phyloP scores from a whole-genome alignment of 306 rosid genomes.

The Rosa lucieae region DNA sequence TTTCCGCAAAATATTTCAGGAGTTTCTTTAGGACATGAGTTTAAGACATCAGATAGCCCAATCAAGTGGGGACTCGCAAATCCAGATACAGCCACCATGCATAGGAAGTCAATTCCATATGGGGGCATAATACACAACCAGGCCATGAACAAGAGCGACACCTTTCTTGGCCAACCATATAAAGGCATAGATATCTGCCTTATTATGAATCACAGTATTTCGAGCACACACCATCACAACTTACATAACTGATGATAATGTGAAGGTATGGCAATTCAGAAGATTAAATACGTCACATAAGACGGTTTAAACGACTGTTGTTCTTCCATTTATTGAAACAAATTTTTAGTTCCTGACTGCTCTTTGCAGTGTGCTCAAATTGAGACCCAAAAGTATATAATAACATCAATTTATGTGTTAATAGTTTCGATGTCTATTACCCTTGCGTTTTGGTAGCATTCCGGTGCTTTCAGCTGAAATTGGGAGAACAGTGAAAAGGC shows the following conservation, averaged over 20 bases:
- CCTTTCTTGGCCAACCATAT: neutral
- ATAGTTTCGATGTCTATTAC: conserved; percentile 32
- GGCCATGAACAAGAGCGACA: neutral
- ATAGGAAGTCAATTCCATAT: neutral
- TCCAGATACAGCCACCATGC: neutral
- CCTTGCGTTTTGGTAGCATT: conserved; percentile 63
- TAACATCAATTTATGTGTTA: neutral
- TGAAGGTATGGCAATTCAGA: neutral
- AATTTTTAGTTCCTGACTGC: neutral
- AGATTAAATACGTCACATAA: neutral
- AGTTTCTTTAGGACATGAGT: neutral
- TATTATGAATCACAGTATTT: neutral
- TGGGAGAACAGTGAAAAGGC: conserved; percentile 52
- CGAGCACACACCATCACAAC: neutral
- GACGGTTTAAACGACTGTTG: neutral
- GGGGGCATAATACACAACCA: neutral
- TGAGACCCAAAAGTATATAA: neutral
- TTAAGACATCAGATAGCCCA: neutral
- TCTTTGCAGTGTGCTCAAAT: neutral
- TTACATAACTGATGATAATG: neutral
- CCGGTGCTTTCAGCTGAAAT: conserved; percentile 78
- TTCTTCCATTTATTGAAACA: neutral
- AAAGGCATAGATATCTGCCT: neutral
- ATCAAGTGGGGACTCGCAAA: neutral
- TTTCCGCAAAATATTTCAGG: neutral